Conservation (phyloP, 192 early-diverging fungal species). For the Piromyces sp. region DNA sequence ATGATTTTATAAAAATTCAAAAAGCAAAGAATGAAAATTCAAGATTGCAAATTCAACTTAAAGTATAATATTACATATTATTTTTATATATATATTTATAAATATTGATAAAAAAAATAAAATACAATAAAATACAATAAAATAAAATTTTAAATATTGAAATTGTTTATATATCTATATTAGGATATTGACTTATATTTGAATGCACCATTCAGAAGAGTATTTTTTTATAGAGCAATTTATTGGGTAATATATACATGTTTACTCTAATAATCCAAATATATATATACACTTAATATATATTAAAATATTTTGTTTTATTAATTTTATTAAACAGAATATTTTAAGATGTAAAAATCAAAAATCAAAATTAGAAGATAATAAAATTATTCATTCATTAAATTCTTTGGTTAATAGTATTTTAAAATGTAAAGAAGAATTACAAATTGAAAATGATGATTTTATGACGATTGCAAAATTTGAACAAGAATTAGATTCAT, state of each 20-base stretch:
- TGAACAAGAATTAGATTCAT: neutral
- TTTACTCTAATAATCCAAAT: no score
- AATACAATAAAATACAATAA: no score
- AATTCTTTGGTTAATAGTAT: neutral
- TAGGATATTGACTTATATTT: neutral
- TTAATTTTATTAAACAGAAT: neutral
- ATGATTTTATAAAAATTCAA: neutral
- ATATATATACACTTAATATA: no score
- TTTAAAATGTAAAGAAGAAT: neutral
- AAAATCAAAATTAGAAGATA: neutral
- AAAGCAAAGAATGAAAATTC: neutral
- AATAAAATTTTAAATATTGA: no score
- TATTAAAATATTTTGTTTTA: no score
- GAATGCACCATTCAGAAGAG: neutral
- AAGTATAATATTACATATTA: neutral
- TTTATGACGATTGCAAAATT: neutral
- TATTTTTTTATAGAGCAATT: neutral
- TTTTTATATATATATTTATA: no score
- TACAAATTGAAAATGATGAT: neutral
- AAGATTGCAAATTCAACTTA: neutral
- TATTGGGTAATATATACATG: neutral
- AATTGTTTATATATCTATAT: neutral
- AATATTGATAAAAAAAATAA: no score
- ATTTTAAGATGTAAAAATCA: neutral
- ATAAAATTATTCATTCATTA: neutral